Percentiles rank a stretch among this genome's conserved stretches.
Evolutionary conservation across 1,284 basidiomycete species (phyloP).

Genomic region (Naganishia cerealis): DNA sequence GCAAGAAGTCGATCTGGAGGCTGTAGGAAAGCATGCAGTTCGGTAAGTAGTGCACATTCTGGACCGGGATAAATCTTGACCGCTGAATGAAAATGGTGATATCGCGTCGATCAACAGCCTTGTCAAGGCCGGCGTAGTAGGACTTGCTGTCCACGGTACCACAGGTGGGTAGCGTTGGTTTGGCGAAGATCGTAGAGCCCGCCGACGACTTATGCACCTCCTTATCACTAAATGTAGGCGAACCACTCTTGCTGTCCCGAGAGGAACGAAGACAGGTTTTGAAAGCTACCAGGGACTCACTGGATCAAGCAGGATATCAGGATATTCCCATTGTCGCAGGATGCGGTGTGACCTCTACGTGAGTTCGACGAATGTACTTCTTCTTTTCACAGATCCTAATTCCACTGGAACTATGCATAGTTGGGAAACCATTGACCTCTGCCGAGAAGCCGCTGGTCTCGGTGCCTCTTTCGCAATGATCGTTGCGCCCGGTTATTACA

Average conservation of each 20-base stretch:
- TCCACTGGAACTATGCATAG: neutral
- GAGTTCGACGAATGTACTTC: neutral
- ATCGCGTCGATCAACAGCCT: constrained; percentile 22
- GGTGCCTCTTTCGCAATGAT: constrained; percentile 38
- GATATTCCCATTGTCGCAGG: constrained; percentile 36
- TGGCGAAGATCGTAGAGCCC: neutral
- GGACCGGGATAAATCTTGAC: neutral
- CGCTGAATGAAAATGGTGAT: neutral
- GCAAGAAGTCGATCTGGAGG: constrained; percentile 37
- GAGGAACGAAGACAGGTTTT: constrained; percentile 35
- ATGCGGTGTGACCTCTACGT: constrained; percentile 35
- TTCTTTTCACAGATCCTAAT: neutral
- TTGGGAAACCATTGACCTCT: constrained; percentile 38
- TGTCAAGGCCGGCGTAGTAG: constrained; percentile 35
- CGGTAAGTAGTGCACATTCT: constrained; percentile 20
- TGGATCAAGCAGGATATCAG: constrained; percentile 35
- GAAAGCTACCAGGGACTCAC: constrained; percentile 34
- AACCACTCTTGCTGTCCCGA: constrained; percentile 36
- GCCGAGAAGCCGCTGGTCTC: constrained; percentile 35
- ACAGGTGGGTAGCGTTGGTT: constrained; percentile 15
- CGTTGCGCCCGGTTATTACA: constrained; percentile 37
- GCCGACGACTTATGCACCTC: neutral
- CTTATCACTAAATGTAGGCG: constrained; percentile 13
- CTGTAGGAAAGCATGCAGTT: constrained; percentile 34
- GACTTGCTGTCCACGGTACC: constrained; percentile 38